Evolutionary conservation across 257 asterid species (phyloP).

Genomic region (Pogostemon cablin): DNA sequence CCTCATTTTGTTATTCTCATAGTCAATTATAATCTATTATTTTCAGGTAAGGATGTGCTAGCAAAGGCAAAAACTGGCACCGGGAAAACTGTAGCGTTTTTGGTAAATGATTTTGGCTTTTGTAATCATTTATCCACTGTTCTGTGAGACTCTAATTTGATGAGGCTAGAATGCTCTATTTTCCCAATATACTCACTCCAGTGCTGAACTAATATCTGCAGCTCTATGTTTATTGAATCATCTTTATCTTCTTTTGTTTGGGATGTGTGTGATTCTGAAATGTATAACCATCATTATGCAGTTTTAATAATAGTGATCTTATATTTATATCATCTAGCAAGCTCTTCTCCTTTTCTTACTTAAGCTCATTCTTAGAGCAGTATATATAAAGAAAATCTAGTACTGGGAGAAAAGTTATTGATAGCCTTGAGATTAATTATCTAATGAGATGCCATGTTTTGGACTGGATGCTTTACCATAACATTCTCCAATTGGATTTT

Average conservation of each 20-base stretch:
- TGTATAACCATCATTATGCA: neutral
- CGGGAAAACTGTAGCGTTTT: slow-evolving; percentile 94
- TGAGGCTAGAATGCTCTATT: slow-evolving; percentile 11
- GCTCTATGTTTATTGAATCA: neutral
- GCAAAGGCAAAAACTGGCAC: slow-evolving; percentile 99
- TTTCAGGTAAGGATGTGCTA: slow-evolving; percentile 89
- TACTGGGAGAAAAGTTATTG: neutral
- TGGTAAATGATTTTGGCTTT: slow-evolving; percentile 57
- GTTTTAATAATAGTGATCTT: slow-evolving; percentile 4
- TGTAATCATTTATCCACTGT: neutral
- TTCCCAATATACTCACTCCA: neutral
- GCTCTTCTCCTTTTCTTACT: slow-evolving; percentile 6
- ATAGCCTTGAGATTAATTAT: neutral
- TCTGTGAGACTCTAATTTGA: slow-evolving; percentile 7
- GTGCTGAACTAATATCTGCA: neutral
- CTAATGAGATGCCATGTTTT: neutral
- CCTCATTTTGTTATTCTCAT: slow-evolving; percentile 2
- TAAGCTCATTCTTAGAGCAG: neutral
- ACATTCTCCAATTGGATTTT: slow-evolving; percentile 23
- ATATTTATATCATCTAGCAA: neutral
- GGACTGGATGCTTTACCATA: neutral
- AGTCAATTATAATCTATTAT: slow-evolving; percentile 24
- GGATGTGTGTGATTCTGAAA: neutral
- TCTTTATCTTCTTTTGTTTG: neutral
- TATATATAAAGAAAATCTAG: slow-evolving; percentile 6